Evolutionary conservation across 2,329 filamentous ascomycete genomes (phyloP).

Genomic region (Aspergillus luchuensis): DNA sequence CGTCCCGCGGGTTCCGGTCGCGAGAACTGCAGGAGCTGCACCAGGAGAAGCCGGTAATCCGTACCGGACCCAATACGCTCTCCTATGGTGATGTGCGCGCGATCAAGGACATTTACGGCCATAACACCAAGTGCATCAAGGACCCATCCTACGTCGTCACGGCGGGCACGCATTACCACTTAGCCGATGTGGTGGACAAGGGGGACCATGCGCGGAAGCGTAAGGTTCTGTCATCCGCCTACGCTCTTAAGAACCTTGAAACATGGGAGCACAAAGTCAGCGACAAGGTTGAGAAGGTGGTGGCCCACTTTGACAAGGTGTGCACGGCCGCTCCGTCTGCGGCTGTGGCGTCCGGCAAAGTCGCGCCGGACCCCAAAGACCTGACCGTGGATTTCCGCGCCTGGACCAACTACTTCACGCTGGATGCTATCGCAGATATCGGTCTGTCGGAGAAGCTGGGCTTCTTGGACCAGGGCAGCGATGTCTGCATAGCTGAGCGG

Average conservation of each 20-base stretch:
- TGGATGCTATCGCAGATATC: constrained; percentile 61
- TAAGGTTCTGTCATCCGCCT: constrained; percentile 54
- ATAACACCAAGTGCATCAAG: constrained; percentile 55
- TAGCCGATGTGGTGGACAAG: constrained; percentile 57
- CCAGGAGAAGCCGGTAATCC: constrained; percentile 49
- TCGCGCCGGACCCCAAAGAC: constrained; percentile 23
- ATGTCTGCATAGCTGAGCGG: constrained; percentile 46
- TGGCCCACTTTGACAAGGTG: constrained; percentile 50
- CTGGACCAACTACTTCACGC: constrained; percentile 59
- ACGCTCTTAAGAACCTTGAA: constrained; percentile 57
- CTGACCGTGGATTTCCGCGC: constrained; percentile 53
- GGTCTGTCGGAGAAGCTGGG: constrained; percentile 55
- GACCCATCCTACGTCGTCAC: constrained; percentile 51
- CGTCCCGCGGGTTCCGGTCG: constrained; percentile 49
- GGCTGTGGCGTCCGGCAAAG: constrained; percentile 31
- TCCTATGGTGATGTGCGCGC: constrained; percentile 47
- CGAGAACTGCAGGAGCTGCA: constrained; percentile 48
- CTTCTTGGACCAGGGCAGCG: constrained; percentile 54
- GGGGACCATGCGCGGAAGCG: constrained; percentile 56
- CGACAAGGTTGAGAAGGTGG: constrained; percentile 52
- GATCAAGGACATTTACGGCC: constrained; percentile 56
- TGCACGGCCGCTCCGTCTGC: constrained; percentile 35
- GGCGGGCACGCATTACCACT: constrained; percentile 53
- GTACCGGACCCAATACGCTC: constrained; percentile 50
- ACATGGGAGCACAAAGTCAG: constrained; percentile 59